Evolutionary conservation across 1,284 basidiomycete genomes (phyloP), one percentile per base, ranked within the genome.

Genomic region (Inonotus hispidus): DNA sequence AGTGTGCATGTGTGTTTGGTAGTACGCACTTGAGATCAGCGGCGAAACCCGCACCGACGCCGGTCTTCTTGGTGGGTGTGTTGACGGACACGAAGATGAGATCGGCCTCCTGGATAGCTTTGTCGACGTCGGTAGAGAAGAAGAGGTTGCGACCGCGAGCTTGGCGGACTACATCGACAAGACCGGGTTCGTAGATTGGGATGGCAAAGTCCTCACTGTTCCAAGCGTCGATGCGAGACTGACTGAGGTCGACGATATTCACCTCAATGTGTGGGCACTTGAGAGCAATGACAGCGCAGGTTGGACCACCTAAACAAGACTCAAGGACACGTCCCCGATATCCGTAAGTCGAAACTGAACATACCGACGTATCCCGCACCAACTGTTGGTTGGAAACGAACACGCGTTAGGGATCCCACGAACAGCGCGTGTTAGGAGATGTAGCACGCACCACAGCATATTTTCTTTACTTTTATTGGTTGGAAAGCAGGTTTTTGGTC

Each of bases 51-150:
- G 95, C 95, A 69, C 97, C 97, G 61, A 99, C 89, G 76, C 96
- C 97, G 52, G 83, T 85, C 82, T 96, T 98, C 83, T 99, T 99
- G 64, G 97, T 99, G 52, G 97, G 96, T 35, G 97, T 99, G 80
- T 98, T 98, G 71, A 95, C 91, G 63, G 85, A 89, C 70, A 93
- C 90, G 71, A 92, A 92, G 73, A 92, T 91, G 63, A 93, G 82
- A 68, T 99, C 95, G 41, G 96, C 95, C 74, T 96, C 94, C 66
- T 79, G 82, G 73, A 99, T 98, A 61, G 81, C 93, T 72, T 88
- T 88, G 77, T 98, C 95, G 68, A 99, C 92, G 68, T 98, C 89
- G 56, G 94, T 96, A 29, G 90, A 92, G 82, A 99, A 99, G 81
- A 98, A 98, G 65, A 99, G 85, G 78, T 99, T 99, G 75, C 88